Evolutionary conservation across 2,329 filamentous ascomycete genomes (phyloP), one percentile per base, ranked within the genome.

Genomic region (Tolypocladium ovalisporum): DNA sequence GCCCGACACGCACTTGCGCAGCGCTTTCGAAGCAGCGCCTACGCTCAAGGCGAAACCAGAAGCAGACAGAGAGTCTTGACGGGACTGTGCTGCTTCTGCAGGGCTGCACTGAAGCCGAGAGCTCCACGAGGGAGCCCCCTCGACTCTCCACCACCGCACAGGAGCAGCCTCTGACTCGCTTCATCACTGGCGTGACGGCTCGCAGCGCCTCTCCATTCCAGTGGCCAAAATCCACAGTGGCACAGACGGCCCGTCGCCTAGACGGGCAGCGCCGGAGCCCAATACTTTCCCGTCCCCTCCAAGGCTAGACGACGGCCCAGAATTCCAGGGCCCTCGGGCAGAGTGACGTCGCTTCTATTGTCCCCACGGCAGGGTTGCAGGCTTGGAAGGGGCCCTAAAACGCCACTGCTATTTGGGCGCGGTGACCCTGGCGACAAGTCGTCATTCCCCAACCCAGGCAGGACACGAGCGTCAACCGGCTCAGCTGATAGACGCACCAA

Each of bases 401-500:
- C 40, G 44, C 32, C 51, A 37, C 54, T 57, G 55, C 42, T 47
- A 47, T 52, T 24, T 44, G 34, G 32, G 40, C 32, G 56, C 39
- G 34, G 57, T 58, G 55, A 57, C 54, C 53, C 59, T 58, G 57
- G 56, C 56, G 57, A 57, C 55, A 59, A 56, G 56, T 58, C 56
- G 59, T 59, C 59, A 59, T 61, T 59, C 54, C 55, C 49, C 54
- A 56, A 54, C 53, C 53, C 53, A 37, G 39, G 53, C 53, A 37
- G 39, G 53, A 51, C 47, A 51, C 53, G 17, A 54, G 39, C 29
- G 24, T 54, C 52, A 22, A 32, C 34, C 44, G 27, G n/a, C 47
- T 22, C 47, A 52, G 47, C 47, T 35, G 29, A 19, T 52, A 10
- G 47, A 52, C 17, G 29, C 47, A 13, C 52, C 52, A 54, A 52